Percentiles rank a stretch among this genome's conserved stretches.
Conservation (phyloP, 306 rosid species). For the Dryas drummondii region DNA sequence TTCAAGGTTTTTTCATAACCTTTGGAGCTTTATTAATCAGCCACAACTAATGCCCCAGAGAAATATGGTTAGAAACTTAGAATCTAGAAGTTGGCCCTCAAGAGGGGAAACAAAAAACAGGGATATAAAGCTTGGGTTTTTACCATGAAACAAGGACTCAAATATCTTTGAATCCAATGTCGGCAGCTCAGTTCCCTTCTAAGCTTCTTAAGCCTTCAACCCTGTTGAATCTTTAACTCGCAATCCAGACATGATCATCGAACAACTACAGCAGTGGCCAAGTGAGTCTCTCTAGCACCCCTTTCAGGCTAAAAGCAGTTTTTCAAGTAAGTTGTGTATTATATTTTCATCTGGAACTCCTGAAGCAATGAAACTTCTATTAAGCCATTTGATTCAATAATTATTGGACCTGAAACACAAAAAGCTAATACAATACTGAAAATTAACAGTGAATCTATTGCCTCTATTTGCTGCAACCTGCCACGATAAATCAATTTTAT, state of each 20-base stretch:
- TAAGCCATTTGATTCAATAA: not conserved
- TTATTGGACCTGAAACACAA: not conserved
- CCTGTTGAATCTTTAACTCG: not conserved
- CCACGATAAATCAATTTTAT: not conserved
- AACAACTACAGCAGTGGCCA: not conserved
- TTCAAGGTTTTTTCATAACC: not conserved
- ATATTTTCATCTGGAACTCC: not conserved
- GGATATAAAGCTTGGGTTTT: not conserved
- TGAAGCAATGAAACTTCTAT: not conserved
- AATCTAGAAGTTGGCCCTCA: not conserved
- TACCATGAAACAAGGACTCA: slow-evolving; percentile 4
- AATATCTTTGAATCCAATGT: slow-evolving; percentile 2
- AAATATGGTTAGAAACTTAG: not conserved
- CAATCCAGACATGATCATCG: not conserved
- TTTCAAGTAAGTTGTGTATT: not conserved
- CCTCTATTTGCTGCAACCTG: not conserved
- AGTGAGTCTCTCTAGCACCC: slow-evolving; percentile 1
- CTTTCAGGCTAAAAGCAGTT: slow-evolving; percentile 5
- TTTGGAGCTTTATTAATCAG: not conserved
- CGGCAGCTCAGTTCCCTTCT: slow-evolving; percentile 7
- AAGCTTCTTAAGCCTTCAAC: not conserved
- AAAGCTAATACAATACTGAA: not conserved
- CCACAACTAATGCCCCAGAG: not conserved
- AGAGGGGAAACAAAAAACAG: not conserved
- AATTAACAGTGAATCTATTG: not conserved